These are phyloP conservation scores for Diutina ranongensis DNA, from an alignment of 1,139 yeast genomes.

Conservation along the genomic window DNA sequence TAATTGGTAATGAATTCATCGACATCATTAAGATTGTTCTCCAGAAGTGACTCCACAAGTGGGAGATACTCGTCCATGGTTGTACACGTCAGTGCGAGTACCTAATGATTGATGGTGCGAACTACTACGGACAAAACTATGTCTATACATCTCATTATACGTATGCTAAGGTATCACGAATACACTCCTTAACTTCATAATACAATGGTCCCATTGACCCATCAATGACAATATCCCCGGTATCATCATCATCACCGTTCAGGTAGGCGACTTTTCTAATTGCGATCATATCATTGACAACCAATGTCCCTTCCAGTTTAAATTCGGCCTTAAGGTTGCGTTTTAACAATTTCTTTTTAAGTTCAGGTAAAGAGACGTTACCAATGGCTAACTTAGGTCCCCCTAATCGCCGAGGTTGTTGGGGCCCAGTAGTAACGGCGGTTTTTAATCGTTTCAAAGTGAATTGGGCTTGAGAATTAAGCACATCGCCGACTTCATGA, in stretches of 20 bases:
- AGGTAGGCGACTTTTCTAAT: constrained; percentile 55
- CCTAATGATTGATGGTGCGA: too few species aligned
- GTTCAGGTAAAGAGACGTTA: constrained; percentile 73
- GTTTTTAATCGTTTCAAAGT: constrained; percentile 19
- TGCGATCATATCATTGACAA: constrained; percentile 68
- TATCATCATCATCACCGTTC: constrained; percentile 33
- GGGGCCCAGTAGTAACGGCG: neutral
- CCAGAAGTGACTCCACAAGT: neutral
- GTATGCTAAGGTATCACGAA: constrained; percentile 68
- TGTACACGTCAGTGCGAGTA: neutral
- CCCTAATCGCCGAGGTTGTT: neutral
- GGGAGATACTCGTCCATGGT: neutral
- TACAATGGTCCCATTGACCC: constrained; percentile 71
- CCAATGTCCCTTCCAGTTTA: constrained; percentile 86
- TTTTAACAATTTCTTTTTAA: constrained; percentile 50
- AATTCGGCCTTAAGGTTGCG: constrained; percentile 71
- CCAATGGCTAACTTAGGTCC: constrained; percentile 55
- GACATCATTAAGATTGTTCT: neutral
- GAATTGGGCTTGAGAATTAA: constrained; percentile 19
- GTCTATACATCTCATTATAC: neutral
- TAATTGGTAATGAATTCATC: neutral
- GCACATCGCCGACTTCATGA: neutral
- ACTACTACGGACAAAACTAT: too few species aligned
- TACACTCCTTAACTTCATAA: constrained; percentile 66
- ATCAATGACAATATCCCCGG: constrained; percentile 76